A percentile compares a stretch with the other conserved stretches of the same genome.
These are phyloP conservation scores for Phascolomyces articulosus DNA, from an alignment of 371 early-diverging fungal genomes.

Conservation along the genomic window DNA sequence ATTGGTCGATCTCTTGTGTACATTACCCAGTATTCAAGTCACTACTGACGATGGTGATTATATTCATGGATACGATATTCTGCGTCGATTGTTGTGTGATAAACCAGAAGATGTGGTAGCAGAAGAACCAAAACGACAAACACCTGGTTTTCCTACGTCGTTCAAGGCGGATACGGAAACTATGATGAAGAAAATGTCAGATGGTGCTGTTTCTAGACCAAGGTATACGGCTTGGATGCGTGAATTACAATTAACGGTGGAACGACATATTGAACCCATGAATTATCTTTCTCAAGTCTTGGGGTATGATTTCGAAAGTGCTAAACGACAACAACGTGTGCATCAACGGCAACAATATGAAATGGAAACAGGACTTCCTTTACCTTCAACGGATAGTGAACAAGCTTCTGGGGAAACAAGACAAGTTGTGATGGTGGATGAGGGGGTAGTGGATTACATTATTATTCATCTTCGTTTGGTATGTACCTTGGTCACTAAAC, in stretches of 20 bases:
- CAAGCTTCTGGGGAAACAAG: background rate
- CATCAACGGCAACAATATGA: conserved; percentile 17
- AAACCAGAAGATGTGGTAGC: conserved; percentile 26
- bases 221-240: conserved; percentile 59
- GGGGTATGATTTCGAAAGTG: conserved; percentile 53
- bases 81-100: conserved; percentile 43
- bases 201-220: conserved; percentile 30
- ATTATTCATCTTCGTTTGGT: conserved; percentile 50
- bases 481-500: conserved; percentile 46
- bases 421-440: conserved; percentile 49
- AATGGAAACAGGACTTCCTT: background rate
- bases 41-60: conserved; percentile 24
- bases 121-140: conserved; percentile 17
- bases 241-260: conserved; percentile 46
- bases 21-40: conserved; percentile 46
- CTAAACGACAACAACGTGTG: conserved; percentile 42
- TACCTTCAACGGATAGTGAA: background rate
- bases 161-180: conserved; percentile 49
- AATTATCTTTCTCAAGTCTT: conserved; percentile 47
- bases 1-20: conserved; percentile 42
- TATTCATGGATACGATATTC: conserved; percentile 53
- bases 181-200: conserved; percentile 40
- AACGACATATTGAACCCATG: conserved; percentile 52
- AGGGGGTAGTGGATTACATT: conserved; percentile 56
- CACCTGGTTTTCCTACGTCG: conserved; percentile 42